Evolutionary conservation across 1,284 basidiomycete species (phyloP), one percentile per base, ranked within the genome.

Genomic region (Crepidotus sp.): DNA sequence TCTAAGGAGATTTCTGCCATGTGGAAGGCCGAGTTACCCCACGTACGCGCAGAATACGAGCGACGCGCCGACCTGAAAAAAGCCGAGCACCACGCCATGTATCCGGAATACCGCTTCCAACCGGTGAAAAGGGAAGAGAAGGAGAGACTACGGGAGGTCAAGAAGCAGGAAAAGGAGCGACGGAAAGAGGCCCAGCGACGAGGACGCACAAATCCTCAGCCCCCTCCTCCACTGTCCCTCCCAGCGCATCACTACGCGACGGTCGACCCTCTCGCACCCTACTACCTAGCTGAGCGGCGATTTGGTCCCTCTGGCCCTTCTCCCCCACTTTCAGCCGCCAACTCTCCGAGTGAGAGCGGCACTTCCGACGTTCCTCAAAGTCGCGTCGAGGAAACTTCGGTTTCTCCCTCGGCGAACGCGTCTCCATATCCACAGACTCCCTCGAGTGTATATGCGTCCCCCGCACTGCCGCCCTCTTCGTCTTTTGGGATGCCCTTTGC

Each of bases 81-180:
- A 62, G 65, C 68, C 0, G 75, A 83, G 58, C 89, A 92, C 57
- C 65, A 69, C 34, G 54, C 58, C 3, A 59, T 64, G 52, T 84
- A 83, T 55, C 89, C 89, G 0, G 67, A 70, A 36, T 92, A 92
- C 63, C 76, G 77, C 44, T 92, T 80, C 57, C 67, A 73, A 42
- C 88, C 88, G 0, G 65, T 73, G 59, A 81, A 75, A 57, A 83
- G 77, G 61, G 64, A 68, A 19, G 80, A 75, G 57, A 84, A 80
- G 61, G 64, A 68, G 26, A 68, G 67, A 18, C 46, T 67, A 25
- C 66, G 71, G 22, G 68, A 70, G 48, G 68, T 72, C 36, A 68
- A 63, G 51, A 69, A 65, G 39, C 59, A 64, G 51, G 65, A 66
- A 53, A 70, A 69, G 42, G 66, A 66, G 60, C 22, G 57, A 52